phyloP scores from a whole-genome alignment of 176 grass and related monocot genomes.

The Eragrostis nindensis region DNA sequence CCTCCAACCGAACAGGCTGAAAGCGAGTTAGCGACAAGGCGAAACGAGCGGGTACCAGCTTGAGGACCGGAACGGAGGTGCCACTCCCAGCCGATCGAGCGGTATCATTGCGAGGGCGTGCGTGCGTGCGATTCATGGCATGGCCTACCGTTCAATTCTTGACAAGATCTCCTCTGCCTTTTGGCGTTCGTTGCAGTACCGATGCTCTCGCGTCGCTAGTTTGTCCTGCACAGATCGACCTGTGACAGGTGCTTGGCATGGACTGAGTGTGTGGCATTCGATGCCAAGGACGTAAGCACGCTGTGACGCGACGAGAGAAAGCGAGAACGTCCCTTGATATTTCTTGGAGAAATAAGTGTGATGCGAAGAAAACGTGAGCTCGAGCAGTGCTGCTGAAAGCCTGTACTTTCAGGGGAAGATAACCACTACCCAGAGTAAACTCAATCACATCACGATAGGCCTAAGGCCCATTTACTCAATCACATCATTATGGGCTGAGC shows the following conservation, averaged over 20 bases:
- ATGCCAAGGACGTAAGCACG: background rate
- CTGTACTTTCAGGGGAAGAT: conserved; percentile 1
- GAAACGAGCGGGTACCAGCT: background rate
- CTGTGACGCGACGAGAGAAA: background rate
- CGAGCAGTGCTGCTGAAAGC: background rate
- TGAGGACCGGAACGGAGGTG: background rate
- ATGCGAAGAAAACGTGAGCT: no score
- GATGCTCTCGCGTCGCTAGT: conserved; percentile 1
- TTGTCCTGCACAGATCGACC: background rate
- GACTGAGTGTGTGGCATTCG: background rate
- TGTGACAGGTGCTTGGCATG: background rate
- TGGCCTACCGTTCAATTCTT: background rate
- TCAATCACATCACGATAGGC: background rate
- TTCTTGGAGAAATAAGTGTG: no score
- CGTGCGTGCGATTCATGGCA: background rate
- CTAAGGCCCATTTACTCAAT: background rate
- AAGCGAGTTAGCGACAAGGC: background rate
- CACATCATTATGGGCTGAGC: background rate
- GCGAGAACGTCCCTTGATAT: no score
- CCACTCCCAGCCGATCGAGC: no score
- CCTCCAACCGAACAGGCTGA: no score
- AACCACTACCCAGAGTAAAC: background rate
- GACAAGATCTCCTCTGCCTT: background rate
- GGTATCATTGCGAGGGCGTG: background rate
- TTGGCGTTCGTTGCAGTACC: background rate